Base-by-base conservation (phyloP, 129 eudicot species). In the Escallonia herrerae region DNA sequence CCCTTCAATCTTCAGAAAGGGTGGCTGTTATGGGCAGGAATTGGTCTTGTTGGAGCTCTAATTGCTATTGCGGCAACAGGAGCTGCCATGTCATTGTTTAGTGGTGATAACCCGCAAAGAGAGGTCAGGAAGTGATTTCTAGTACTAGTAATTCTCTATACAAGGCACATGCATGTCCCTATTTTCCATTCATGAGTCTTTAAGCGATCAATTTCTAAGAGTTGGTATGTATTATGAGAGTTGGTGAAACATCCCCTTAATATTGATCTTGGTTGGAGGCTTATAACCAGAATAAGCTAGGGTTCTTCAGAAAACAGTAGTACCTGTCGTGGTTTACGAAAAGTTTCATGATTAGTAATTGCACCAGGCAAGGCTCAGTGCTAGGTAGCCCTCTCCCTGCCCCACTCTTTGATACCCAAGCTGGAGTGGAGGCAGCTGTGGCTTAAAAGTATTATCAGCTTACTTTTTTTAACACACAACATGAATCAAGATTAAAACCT, bases 1-100 rank as follows among this genome's bases (percentile, higher is more conserved):
- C 99, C 97, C 14, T 94, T 94, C 70, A 72, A 79, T 82, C 87
- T 89, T 58, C 81, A 84, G 63, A 94, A 65, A 76, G 99, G 99
- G 55, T 94, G 97, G 99, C 83, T 94, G 39, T 76, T 94, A 70
- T 94, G 97, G 97, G 99, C 97, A 22, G 97, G 84, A 62, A 76
- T 86, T 63, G 99, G 97, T 66, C 80, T 94, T 67, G 65, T 78
- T 68, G 95, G 97, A 77, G 99, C 94, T 50, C 64, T 94, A 44
- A 67, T 80, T 66, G 73, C 95, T 52, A 65, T 94, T 79, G 93
- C 97, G 41, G 70, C 80, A 64, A 75, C 97, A 52, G 99, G 99
- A 72, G 93, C 73, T 66, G 93, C 84, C 15, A 43, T 86, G 76
- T 76, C 99, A 45, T 89, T 80, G 38, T 79, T 94, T 63, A 84